Evolutionary conservation across 805 yeast genomes (phyloP).

Genomic region (Starmera caribaea): DNA sequence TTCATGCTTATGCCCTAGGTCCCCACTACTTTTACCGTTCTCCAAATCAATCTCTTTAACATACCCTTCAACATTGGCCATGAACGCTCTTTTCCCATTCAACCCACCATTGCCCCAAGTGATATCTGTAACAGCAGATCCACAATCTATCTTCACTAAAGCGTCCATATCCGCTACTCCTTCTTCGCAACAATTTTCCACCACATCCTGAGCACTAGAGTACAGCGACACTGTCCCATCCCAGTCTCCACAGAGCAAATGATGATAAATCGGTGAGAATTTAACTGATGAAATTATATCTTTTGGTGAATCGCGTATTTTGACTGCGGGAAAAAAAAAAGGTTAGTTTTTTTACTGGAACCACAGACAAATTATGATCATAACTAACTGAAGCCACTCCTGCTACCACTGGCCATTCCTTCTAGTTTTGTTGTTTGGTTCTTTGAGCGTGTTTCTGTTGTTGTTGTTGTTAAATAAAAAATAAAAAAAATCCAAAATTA

Average conservation of each 20-base stretch:
- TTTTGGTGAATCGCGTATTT: conserved; percentile 17
- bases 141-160: conserved; percentile 16
- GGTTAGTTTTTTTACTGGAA: no score
- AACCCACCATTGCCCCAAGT: conserved; percentile 12
- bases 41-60: conserved; percentile 43
- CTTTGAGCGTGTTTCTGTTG: no score
- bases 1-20: conserved; percentile 23
- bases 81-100: conserved; percentile 23
- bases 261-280: conserved; percentile 26
- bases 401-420: no score
- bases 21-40: conserved; percentile 20
- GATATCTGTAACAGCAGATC: conserved; percentile 10
- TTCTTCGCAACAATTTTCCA: conserved; percentile 6
- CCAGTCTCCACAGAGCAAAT: conserved; percentile 48
- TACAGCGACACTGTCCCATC: conserved; percentile 39
- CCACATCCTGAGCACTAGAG: conserved; percentile 17
- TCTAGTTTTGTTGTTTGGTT: no score
- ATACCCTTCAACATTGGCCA: conserved; percentile 48
- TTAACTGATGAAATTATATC: conserved; percentile 35
- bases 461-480: no score
- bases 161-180: conserved; percentile 19
- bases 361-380: no score
- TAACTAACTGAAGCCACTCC: no score
- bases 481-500: no score
- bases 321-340: conserved; percentile 3